These are phyloP conservation scores for Verticillium nonalfalfae DNA, from an alignment of 2,329 filamentous ascomycete genomes.

Conservation along the genomic window DNA sequence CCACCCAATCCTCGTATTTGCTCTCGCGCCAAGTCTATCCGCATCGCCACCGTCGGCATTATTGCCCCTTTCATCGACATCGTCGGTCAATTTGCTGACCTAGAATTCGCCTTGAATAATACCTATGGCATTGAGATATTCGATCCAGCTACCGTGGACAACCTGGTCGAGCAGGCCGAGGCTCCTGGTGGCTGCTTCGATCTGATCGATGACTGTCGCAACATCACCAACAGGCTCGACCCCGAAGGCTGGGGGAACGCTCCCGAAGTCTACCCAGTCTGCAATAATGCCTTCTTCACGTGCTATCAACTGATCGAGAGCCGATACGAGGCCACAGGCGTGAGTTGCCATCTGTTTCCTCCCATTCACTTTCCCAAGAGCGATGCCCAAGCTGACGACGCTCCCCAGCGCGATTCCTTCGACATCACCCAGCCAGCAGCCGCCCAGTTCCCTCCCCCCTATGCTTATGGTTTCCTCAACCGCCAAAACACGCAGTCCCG, in stretches of 20 bases:
- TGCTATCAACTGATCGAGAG: constrained; percentile 2
- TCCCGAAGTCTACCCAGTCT: neutral
- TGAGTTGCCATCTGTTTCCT: neutral
- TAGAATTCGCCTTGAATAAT: constrained; percentile 6
- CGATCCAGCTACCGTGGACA: neutral
- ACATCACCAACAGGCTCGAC: constrained; percentile 30
- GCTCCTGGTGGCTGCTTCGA: constrained; percentile 7
- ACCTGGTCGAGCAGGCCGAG: neutral
- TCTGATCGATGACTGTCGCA: constrained; percentile 2
- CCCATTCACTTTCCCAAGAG: neutral
- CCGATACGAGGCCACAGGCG: neutral
- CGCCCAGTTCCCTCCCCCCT: constrained; percentile 17
- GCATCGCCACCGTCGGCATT: constrained; percentile 9
- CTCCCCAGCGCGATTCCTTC: constrained; percentile 35
- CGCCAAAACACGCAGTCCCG: constrained; percentile 43
- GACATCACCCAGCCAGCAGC: constrained; percentile 32
- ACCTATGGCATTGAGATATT: constrained; percentile 7
- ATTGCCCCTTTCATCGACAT: constrained; percentile 9
- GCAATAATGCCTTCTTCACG: constrained; percentile 1
- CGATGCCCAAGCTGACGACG: neutral
- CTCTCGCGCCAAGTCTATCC: constrained; percentile 2
- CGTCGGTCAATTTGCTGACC: neutral
- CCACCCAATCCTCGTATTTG: neutral
- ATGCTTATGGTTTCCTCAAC: constrained; percentile 45
- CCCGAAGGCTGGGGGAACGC: constrained; percentile 22